Evolutionary conservation across 306 rosid genomes (phyloP).

Genomic region (Prunus davidiana): DNA sequence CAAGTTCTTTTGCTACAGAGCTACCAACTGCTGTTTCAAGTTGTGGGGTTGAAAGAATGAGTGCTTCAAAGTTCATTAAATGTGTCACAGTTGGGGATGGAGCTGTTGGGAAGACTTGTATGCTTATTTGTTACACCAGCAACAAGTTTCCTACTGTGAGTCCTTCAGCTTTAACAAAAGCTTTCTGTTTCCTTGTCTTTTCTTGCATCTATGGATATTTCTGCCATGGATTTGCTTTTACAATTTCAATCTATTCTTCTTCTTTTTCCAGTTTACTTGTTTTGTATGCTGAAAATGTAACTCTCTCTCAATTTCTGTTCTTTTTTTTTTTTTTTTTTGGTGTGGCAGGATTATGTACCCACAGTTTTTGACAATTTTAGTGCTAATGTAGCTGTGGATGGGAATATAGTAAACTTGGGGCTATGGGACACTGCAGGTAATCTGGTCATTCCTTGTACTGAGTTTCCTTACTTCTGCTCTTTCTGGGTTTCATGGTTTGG

Average conservation of each 20-base stretch:
- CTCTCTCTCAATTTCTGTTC: neutral
- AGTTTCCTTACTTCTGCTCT: neutral
- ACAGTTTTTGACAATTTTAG: slow-evolving; percentile 97
- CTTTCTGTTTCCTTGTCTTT: slow-evolving; percentile 8
- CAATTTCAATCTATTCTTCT: neutral
- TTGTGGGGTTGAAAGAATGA: slow-evolving; percentile 51
- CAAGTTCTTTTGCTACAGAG: neutral
- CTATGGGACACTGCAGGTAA: slow-evolving; percentile 99
- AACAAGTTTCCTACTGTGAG: slow-evolving; percentile 95
- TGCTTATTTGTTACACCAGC: slow-evolving; percentile 98
- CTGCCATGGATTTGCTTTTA: neutral
- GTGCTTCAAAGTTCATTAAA: slow-evolving; percentile 95
- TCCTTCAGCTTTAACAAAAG: slow-evolving; percentile 1
- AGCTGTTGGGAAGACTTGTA: slow-evolving; percentile 97
- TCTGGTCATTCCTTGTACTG: neutral
- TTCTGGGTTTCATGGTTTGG: slow-evolving; percentile 10
- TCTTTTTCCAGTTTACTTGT: neutral
- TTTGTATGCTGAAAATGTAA: too few relatives aligned
- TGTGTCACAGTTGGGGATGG: slow-evolving; percentile 99
- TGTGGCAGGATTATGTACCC: slow-evolving; percentile 80
- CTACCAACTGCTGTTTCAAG: slow-evolving; percentile 5
- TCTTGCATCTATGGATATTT: slow-evolving; percentile 19
- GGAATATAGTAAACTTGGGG: slow-evolving; percentile 86
- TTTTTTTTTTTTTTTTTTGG: neutral
- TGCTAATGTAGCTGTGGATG: slow-evolving; percentile 96